phyloP scores from a whole-genome alignment of 2,329 filamentous ascomycete species.

The Trichoderma citrinoviride region DNA sequence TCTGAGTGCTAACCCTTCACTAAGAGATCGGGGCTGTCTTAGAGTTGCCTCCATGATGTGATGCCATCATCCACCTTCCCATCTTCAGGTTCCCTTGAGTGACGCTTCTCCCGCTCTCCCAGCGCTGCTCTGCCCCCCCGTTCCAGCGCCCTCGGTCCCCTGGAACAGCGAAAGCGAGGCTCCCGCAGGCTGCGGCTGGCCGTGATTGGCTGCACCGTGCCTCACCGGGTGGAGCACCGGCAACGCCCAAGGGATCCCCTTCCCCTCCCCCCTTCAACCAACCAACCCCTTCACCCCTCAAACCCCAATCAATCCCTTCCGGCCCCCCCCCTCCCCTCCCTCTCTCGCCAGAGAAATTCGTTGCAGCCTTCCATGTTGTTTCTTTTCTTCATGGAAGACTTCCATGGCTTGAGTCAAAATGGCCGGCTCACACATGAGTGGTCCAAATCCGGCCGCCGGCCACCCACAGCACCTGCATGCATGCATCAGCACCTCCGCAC shows the following conservation, averaged over 20 bases:
- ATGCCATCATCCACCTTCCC: too few species aligned
- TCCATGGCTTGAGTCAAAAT: constrained; percentile 20
- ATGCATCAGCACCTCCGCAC: constrained; percentile 13
- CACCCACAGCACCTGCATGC: constrained; percentile 4
- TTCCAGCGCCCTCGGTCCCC: too few species aligned
- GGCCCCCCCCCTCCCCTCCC: too few species aligned
- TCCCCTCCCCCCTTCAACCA: too few species aligned
- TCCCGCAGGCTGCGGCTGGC: constrained; percentile 1
- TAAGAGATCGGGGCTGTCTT: too few species aligned
- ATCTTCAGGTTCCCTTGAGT: too few species aligned
- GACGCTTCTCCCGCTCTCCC: too few species aligned
- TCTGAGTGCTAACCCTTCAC: too few species aligned
- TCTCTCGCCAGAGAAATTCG: constrained; percentile 8
- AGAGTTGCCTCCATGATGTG: too few species aligned
- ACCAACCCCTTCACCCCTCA: neutral
- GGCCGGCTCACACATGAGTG: constrained; percentile 13
- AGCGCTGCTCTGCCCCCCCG: too few species aligned
- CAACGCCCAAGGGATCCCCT: neutral
- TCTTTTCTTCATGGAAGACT: constrained; percentile 22
- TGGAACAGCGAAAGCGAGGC: neutral
- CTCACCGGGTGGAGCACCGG: neutral
- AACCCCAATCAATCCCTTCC: neutral
- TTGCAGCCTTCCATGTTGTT: constrained; percentile 18
- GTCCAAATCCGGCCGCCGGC: constrained; percentile 8
- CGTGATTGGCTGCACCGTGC: neutral